phyloP scores from a whole-genome alignment of 1,284 basidiomycete species.

The Stygiomarasmius scandens region DNA sequence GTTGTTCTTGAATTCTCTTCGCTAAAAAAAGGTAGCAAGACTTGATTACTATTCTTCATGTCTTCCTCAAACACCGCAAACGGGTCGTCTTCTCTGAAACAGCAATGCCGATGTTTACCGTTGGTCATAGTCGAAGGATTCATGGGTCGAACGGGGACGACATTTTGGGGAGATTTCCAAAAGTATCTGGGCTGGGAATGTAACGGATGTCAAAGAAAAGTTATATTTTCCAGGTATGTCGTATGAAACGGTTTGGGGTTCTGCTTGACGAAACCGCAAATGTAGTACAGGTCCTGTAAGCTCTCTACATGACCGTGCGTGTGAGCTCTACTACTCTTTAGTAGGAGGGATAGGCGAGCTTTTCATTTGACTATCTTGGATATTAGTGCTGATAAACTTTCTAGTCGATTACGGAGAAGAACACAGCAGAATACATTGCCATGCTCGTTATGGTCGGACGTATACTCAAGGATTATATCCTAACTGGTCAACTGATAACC shows the following conservation, averaged over 20 bases:
- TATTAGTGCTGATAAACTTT: conserved; percentile 25
- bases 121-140: conserved; percentile 61
- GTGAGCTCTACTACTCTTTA: conserved; percentile 57
- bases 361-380: not conserved
- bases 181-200: conserved; percentile 34
- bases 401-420: conserved; percentile 27
- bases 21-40: too few species aligned
- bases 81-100: not conserved
- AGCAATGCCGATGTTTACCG: conserved; percentile 29
- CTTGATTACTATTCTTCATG: not conserved
- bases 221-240: conserved; percentile 42
- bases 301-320: conserved; percentile 60
- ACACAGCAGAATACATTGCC: conserved; percentile 37
- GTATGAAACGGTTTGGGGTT: conserved; percentile 29
- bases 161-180: conserved; percentile 49
- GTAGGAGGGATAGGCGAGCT: conserved; percentile 48
- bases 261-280: conserved; percentile 34
- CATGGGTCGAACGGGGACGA: conserved; percentile 42
- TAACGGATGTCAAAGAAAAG: conserved; percentile 25
- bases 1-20: too few species aligned
- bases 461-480: conserved; percentile 47
- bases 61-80: not conserved
- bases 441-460: conserved; percentile 48
- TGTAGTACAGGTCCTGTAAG: conserved; percentile 53
- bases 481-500: conserved; percentile 44